Conservation (phyloP, 75 land plant genomes). For the Gnetum montanum region DNA sequence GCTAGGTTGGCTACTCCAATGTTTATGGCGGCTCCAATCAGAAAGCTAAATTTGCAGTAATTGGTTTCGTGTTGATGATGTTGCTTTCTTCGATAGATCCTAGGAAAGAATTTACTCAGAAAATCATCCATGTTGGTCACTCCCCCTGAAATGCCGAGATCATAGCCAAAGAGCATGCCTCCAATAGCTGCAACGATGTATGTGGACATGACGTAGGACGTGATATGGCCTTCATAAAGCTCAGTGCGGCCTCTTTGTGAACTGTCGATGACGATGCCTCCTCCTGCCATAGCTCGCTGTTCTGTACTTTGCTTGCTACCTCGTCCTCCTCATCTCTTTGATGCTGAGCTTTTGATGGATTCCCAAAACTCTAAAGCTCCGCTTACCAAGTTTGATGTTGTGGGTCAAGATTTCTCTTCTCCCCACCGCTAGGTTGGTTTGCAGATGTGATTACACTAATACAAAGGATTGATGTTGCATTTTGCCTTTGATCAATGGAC, state of each 20-base stretch:
- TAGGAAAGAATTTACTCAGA: background rate
- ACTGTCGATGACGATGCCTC: slow-evolving; percentile 20
- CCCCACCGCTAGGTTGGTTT: too few species aligned
- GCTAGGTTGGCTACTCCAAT: slow-evolving; percentile 40
- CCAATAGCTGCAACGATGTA: slow-evolving; percentile 59
- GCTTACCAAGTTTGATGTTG: too few species aligned
- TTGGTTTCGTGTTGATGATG: slow-evolving; percentile 46
- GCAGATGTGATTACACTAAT: too few species aligned
- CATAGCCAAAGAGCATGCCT: slow-evolving; percentile 69
- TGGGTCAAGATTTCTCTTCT: too few species aligned
- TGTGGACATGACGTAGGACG: slow-evolving; percentile 46
- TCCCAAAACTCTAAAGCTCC: too few species aligned
- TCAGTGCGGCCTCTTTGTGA: slow-evolving; percentile 26
- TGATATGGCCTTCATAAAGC: slow-evolving; percentile 41
- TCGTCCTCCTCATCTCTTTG: too few species aligned
- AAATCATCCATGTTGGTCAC: too few species aligned
- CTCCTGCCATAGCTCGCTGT: slow-evolving; percentile 32
- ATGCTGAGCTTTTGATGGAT: too few species aligned
- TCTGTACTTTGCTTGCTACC: slow-evolving; percentile 14
- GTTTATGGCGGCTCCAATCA: slow-evolving; percentile 47
- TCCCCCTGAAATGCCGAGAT: slow-evolving; percentile 62
- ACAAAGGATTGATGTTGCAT: too few species aligned
- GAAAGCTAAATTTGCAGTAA: slow-evolving; percentile 72
- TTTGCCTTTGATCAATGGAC: too few species aligned
- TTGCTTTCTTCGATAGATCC: slow-evolving; percentile 30